Conservation (phyloP, 345 rosid species). For the Stellera chamaejasme region DNA sequence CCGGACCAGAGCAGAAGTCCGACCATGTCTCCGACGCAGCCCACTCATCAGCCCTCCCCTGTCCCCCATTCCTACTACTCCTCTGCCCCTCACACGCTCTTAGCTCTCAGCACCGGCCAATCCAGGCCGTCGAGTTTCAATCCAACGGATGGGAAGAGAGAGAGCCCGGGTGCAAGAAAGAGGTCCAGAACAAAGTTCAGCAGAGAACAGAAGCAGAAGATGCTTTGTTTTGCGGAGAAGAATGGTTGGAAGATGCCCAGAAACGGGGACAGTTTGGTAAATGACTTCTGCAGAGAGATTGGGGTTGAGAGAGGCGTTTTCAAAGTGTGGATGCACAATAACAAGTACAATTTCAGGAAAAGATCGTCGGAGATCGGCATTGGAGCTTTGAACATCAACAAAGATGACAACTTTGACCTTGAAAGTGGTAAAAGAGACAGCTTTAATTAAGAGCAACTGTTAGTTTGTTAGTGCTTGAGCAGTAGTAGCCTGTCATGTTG, state of each 20-base stretch:
- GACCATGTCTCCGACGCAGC: conserved; percentile 21
- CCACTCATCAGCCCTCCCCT: conserved; percentile 40
- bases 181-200: conserved; percentile 67
- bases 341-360: conserved; percentile 44
- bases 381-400: conserved; percentile 18
- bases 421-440: conserved; percentile 1
- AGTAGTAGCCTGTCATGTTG: too few species aligned
- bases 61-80: conserved; percentile 54
- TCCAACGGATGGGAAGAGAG: conserved; percentile 9
- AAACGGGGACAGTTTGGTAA: conserved; percentile 37
- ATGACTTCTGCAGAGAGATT: conserved; percentile 47
- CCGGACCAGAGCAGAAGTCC: conserved; percentile 27
- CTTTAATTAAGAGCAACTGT: too few species aligned
- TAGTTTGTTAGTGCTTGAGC: too few species aligned
- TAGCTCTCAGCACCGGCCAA: conserved; percentile 41
- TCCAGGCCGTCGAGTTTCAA: conserved; percentile 22
- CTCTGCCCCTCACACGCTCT: conserved; percentile 50
- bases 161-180: conserved; percentile 30
- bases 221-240: conserved; percentile 57
- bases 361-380: conserved; percentile 11
- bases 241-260: conserved; percentile 68
- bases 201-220: conserved; percentile 57
- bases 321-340: conserved; percentile 85
- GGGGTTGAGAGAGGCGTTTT: conserved; percentile 63
- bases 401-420: conserved; percentile 6